phyloP scores from a whole-genome alignment of 2,329 filamentous ascomycete species.

The Drechslerella stenobrocha region DNA sequence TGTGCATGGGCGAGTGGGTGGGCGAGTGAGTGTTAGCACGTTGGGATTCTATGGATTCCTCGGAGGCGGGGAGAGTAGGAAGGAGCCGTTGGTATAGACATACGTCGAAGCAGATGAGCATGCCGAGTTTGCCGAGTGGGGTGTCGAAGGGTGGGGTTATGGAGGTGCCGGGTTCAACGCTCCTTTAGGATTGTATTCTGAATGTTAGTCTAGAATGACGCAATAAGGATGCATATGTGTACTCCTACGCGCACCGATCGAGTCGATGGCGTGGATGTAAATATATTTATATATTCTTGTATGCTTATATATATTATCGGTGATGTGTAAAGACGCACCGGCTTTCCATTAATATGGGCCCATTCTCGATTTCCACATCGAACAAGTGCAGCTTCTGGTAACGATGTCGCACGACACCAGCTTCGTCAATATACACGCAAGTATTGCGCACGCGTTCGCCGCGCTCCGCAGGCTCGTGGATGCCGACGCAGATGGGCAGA shows the following conservation, averaged over 20 bases:
- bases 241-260: too few species aligned
- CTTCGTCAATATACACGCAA: constrained; percentile 67
- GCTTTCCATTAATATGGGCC: constrained; percentile 66
- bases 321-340: constrained; percentile 54
- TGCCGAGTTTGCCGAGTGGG: constrained; percentile 72
- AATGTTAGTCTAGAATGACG: constrained; percentile 44
- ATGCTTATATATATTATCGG: neutral
- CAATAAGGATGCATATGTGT: too few species aligned
- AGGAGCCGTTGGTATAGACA: constrained; percentile 12
- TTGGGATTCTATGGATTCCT: neutral
- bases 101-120: constrained; percentile 84
- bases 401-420: constrained; percentile 63
- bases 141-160: constrained; percentile 74
- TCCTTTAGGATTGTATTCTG: constrained; percentile 53
- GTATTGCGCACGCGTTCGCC: constrained; percentile 65
- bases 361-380: constrained; percentile 67
- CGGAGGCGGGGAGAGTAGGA: neutral
- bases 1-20: too few species aligned
- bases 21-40: too few species aligned
- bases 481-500: constrained; percentile 79
- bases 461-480: constrained; percentile 71
- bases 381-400: constrained; percentile 95
- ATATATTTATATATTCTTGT: too few species aligned
- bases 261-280: too few species aligned
- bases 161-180: constrained; percentile 68